A percentile compares a stretch with the other conserved stretches of the same genome.
These are phyloP conservation scores for Yamadazyma mexicana DNA, from an alignment of 1,139 yeast genomes.

Conservation along the genomic window DNA sequence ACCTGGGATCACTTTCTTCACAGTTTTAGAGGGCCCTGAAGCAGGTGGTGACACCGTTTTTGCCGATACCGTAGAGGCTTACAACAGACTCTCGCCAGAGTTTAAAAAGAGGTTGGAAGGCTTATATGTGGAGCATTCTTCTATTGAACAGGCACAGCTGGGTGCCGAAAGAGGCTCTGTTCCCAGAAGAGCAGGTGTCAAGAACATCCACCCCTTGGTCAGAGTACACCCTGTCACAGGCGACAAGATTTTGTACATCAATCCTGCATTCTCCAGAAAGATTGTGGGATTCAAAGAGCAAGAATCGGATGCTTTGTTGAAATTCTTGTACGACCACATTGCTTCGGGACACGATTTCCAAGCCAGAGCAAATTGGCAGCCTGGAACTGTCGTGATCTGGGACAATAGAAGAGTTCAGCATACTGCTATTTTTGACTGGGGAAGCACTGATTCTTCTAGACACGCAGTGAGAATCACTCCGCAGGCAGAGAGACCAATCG, in stretches of 20 bases:
- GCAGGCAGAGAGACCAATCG: conserved; percentile 52
- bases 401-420: conserved; percentile 67
- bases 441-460: conserved; percentile 47
- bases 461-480: conserved; percentile 72
- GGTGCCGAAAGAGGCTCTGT: conserved; percentile 52
- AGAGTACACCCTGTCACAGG: conserved; percentile 70
- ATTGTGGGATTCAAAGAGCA: conserved; percentile 64
- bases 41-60: conserved; percentile 78
- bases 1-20: conserved; percentile 63
- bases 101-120: conserved; percentile 56
- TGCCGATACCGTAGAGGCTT: conserved; percentile 64
- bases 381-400: conserved; percentile 63
- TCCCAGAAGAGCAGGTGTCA: conserved; percentile 60
- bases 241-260: conserved; percentile 56
- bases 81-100: conserved; percentile 63
- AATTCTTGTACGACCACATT: conserved; percentile 52
- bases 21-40: conserved; percentile 60
- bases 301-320: conserved; percentile 58
- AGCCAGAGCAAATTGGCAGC: conserved; percentile 38
- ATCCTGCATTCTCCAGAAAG: conserved; percentile 58
- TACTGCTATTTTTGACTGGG: conserved; percentile 64
- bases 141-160: conserved; percentile 62
- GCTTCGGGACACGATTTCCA: conserved; percentile 40
- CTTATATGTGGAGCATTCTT: conserved; percentile 62
- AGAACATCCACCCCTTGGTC: conserved; percentile 60